phyloP scores from a whole-genome alignment of 352 stramenopile genomes.

The Pythium pectinolyticum region DNA sequence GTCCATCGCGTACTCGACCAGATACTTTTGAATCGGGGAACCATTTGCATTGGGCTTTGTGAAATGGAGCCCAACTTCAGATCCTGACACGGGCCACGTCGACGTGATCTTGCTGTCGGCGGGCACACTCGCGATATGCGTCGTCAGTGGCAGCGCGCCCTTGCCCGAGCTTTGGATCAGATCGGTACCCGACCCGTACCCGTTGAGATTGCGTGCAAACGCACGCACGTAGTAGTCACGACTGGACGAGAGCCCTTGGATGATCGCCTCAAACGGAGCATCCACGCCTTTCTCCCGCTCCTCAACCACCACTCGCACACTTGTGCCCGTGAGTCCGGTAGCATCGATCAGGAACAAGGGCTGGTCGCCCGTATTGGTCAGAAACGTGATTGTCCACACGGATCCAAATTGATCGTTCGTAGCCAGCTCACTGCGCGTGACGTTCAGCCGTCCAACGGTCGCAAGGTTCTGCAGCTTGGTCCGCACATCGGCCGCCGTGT shows the following conservation, averaged over 20 bases:
- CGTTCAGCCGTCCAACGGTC: conserved; percentile 61
- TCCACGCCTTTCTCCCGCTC: conserved; percentile 66
- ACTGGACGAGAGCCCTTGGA: conserved; percentile 43
- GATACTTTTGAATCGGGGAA: conserved; percentile 45
- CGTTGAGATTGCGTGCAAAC: conserved; percentile 66
- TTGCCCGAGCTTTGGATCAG: conserved; percentile 57
- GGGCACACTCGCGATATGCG: conserved; percentile 38
- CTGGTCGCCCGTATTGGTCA: conserved; percentile 66
- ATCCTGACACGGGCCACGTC: conserved; percentile 55
- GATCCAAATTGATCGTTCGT: conserved; percentile 47
- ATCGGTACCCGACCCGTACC: conserved; percentile 60
- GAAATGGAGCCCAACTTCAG: conserved; percentile 43
- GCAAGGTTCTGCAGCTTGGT: conserved; percentile 72
- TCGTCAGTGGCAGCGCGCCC: conserved; percentile 50
- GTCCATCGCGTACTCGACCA: conserved; percentile 59
- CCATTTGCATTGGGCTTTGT: conserved; percentile 22
- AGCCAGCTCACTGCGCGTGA: conserved; percentile 48
- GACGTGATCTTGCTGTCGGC: conserved; percentile 38
- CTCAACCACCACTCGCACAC: conserved; percentile 38
- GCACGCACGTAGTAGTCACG: conserved; percentile 66
- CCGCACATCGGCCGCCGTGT: conserved; percentile 67
- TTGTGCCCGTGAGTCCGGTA: conserved; percentile 45
- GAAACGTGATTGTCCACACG: conserved; percentile 70
- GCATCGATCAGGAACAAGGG: conserved; percentile 49
- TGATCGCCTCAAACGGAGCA: conserved; percentile 59